Conservation (phyloP, 768 basidiomycete species). For the Auricularia sp. region DNA sequence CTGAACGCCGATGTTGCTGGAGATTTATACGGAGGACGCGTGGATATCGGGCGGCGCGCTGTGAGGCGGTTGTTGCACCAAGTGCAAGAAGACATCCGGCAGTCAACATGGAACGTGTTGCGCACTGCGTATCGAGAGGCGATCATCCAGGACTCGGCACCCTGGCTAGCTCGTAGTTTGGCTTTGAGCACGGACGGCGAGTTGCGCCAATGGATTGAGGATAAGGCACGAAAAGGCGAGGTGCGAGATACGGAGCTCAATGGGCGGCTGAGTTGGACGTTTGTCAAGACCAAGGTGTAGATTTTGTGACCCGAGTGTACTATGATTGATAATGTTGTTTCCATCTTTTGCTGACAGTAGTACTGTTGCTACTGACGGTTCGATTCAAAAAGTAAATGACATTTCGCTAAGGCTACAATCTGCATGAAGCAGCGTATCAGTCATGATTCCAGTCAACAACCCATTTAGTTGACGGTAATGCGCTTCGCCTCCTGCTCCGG, state of each 20-base stretch:
- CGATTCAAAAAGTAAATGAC: too few relatives aligned
- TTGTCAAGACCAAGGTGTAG: not conserved
- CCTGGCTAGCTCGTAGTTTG: not conserved
- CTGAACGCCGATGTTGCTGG: not conserved
- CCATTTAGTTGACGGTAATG: not conserved
- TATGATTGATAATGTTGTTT: too few relatives aligned
- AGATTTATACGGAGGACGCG: not conserved
- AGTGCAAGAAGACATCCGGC: not conserved
- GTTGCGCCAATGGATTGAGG: not conserved
- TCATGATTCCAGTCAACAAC: too few relatives aligned
- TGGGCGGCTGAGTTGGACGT: not conserved
- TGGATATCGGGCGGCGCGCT: not conserved
- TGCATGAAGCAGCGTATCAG: too few relatives aligned
- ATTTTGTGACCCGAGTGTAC: too few relatives aligned
- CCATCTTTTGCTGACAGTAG: too few relatives aligned
- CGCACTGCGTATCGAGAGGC: constrained; percentile 5
- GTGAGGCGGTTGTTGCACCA: not conserved
- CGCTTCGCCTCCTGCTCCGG: constrained; percentile 14
- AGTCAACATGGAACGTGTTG: constrained; percentile 1
- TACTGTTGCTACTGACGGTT: too few relatives aligned
- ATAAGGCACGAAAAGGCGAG: not conserved
- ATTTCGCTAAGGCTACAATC: too few relatives aligned
- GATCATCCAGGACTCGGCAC: not conserved
- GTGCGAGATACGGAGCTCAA: not conserved
- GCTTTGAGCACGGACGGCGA: not conserved